These are phyloP conservation scores for Flaveria trinervia DNA, from an alignment of 129 eudicot species.

Conservation along the genomic window DNA sequence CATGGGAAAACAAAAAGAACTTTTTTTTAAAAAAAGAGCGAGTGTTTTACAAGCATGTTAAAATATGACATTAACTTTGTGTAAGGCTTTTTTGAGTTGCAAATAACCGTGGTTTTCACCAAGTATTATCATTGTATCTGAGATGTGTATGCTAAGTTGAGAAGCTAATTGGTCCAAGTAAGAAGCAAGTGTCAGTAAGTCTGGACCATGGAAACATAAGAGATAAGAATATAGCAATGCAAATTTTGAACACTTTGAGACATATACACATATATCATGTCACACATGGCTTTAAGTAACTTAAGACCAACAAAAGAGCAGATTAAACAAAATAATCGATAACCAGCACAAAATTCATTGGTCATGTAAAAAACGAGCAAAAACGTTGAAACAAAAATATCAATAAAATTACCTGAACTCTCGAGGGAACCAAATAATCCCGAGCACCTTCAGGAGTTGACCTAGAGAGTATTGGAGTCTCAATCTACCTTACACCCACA, in stretches of 20 bases:
- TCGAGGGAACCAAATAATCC: slow-evolving; percentile 96
- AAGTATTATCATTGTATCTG: background rate
- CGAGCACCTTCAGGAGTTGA: slow-evolving; percentile 99
- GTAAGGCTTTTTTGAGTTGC: background rate
- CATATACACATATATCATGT: background rate
- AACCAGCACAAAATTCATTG: background rate
- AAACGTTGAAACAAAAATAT: background rate
- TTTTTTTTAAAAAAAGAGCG: too few species aligned
- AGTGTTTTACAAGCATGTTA: background rate
- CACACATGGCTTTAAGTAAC: background rate
- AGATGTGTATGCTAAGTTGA: background rate
- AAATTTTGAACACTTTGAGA: background rate
- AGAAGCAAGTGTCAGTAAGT: background rate
- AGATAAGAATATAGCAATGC: background rate
- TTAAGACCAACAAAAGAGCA: background rate
- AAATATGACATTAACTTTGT: too few species aligned
- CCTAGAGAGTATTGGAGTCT: slow-evolving; percentile 98
- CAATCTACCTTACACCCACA: slow-evolving; percentile 97
- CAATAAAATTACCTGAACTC: slow-evolving; percentile 75
- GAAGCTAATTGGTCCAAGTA: background rate
- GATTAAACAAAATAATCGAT: background rate
- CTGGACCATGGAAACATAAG: background rate
- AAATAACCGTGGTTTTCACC: background rate
- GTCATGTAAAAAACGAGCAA: background rate
- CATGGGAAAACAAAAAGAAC: too few species aligned